Evolutionary conservation across 2,329 filamentous ascomycete species (phyloP).

Genomic region (Didymella keratinophila): DNA sequence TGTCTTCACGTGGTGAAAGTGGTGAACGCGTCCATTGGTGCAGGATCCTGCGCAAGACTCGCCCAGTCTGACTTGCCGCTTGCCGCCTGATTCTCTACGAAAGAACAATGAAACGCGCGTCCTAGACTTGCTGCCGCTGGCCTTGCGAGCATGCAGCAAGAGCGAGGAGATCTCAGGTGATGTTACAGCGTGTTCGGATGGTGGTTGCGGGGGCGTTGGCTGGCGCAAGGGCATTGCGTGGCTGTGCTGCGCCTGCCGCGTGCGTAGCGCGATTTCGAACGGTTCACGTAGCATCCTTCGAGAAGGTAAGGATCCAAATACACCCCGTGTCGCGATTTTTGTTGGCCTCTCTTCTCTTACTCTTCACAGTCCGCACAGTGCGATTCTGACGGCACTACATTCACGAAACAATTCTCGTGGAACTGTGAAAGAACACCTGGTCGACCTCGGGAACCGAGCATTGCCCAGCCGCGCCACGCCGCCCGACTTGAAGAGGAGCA

Average conservation of each 20-base stretch:
- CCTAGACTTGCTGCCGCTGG: no score
- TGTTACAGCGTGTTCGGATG: background rate
- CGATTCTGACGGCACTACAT: background rate
- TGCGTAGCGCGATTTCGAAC: conserved; percentile 3
- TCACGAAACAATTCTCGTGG: background rate
- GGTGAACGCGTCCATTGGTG: no score
- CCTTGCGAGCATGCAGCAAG: no score
- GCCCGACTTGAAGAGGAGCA: background rate
- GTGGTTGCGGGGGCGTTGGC: conserved; percentile 1
- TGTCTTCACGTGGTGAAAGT: no score
- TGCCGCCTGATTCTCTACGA: no score
- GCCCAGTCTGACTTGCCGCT: no score
- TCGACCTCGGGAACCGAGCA: conserved; percentile 17
- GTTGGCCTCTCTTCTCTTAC: background rate
- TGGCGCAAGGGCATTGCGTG: background rate
- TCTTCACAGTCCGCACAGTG: background rate
- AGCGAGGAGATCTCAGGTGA: no score
- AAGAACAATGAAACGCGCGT: no score
- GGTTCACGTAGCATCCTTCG: conserved; percentile 14
- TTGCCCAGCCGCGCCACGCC: conserved; percentile 34
- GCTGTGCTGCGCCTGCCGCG: conserved; percentile 4
- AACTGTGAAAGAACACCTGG: background rate
- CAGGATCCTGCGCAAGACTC: no score
- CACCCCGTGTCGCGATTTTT: conserved; percentile 1
- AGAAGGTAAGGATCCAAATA: conserved; percentile 4